Evolutionary conservation across 2,329 filamentous ascomycete species (phyloP), one percentile per base, ranked within the genome.

Genomic region (Talaromyces islandicus): DNA sequence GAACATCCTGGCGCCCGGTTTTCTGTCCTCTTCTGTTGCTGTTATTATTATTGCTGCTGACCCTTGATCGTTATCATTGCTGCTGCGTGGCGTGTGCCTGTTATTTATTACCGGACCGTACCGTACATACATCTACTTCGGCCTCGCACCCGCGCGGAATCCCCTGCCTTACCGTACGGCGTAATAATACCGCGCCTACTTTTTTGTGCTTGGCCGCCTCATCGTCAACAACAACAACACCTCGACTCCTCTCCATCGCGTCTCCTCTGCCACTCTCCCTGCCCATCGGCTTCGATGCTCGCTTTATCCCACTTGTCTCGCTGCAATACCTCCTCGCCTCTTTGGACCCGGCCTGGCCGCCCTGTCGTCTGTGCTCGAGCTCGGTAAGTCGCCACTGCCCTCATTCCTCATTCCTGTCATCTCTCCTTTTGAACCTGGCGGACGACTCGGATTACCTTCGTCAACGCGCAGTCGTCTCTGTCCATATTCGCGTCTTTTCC

Each of bases 201-300:
- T 52, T 52, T 52, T 52, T 52, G 21, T 27, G 14, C 25, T 14
- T n/a, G 11, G 27, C 48, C 48, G 48, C 48, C 48, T 52, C 48
- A 52, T 52, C 48, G 25, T 52, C 48, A 52, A 52, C 48, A 51
- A 51, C 48, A 51, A 51, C 48, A 52, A 52, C 43, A 50, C 12
- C 12, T 27, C 48, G 9, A 25, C 24, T 11, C 4, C 14, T 35
- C 17, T 29, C 24, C 14, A 25, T 52, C 48, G 14, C 48, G 12
- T 52, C 48, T n/a, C 48, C 11, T 12, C 48, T 27, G 24, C 27
- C 25, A n/a, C 48, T 17, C 10, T 2, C 12, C 21, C 48, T 52
- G 24, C 27, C 30, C 14, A 7, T 29, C 48, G 43, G 7, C 48
- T 27, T 52, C 21, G 24, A 52, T 52, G 43, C 27, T 29, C 14